A percentile compares a stretch with the other conserved stretches of the same genome.
phyloP scores from a whole-genome alignment of 2,329 filamentous ascomycete genomes.

The Cordyceps cateniannulata region DNA sequence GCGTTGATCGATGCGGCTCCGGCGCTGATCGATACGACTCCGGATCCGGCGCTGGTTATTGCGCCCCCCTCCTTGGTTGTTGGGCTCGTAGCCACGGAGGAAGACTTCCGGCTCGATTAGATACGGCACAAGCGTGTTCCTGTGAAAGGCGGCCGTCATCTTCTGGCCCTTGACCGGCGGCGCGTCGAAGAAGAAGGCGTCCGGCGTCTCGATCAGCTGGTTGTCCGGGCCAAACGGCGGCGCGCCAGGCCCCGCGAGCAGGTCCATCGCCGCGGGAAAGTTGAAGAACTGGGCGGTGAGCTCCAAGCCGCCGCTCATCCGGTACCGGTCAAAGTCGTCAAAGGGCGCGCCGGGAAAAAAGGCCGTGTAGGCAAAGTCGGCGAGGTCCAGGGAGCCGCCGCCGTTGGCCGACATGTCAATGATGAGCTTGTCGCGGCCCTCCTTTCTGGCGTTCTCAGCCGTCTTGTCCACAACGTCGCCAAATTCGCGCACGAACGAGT shows the following conservation, averaged over 20 bases:
- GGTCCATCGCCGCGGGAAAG: background rate
- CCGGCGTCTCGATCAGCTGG: background rate
- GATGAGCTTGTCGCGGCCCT: slow-evolving; percentile 50
- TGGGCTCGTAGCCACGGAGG: background rate
- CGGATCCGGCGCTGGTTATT: no score
- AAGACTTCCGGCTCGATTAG: background rate
- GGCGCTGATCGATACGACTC: no score
- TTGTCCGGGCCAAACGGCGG: background rate
- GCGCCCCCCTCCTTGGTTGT: background rate
- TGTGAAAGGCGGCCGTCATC: background rate
- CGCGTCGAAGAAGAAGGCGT: background rate
- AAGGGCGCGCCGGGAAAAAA: slow-evolving; percentile 1
- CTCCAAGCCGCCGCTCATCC: background rate
- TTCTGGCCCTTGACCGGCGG: background rate
- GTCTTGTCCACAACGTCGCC: slow-evolving; percentile 25
- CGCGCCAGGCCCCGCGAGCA: background rate
- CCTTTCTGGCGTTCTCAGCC: slow-evolving; percentile 28
- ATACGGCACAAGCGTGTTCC: background rate
- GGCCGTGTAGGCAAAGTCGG: slow-evolving; percentile 1
- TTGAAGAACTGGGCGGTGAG: background rate
- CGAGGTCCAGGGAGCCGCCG: slow-evolving; percentile 36
- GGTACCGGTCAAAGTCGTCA: slow-evolving; percentile 2
- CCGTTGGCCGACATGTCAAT: slow-evolving; percentile 55
- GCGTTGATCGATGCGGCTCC: no score
- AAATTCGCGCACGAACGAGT: slow-evolving; percentile 28